Percentiles rank a stretch among this genome's conserved stretches.
These are phyloP conservation scores for Leccinum subrobustum DNA, from an alignment of 1,284 basidiomycete species.

Conservation along the genomic window DNA sequence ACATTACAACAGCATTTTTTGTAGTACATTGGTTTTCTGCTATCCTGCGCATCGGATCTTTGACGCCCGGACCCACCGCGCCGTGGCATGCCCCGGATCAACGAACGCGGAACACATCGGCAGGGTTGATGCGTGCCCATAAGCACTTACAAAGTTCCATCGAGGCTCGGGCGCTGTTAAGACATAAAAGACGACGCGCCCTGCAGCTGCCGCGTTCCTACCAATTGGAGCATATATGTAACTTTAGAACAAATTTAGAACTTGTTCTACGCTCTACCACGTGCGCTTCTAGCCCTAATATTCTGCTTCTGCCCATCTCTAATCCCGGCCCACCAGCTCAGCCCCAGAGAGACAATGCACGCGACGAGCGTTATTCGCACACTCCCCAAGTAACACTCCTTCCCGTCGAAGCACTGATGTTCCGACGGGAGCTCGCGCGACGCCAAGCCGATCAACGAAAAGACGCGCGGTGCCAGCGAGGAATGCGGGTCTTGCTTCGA, in stretches of 20 bases:
- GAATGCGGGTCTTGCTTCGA: slow-evolving; percentile 9
- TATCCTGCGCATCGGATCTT: too few species aligned
- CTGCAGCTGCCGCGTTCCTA: background rate
- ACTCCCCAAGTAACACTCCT: slow-evolving; percentile 46
- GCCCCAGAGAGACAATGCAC: slow-evolving; percentile 42
- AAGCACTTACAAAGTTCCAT: too few species aligned
- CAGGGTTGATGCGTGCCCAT: too few species aligned
- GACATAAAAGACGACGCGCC: too few species aligned
- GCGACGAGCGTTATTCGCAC: slow-evolving; percentile 45
- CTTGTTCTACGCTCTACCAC: background rate
- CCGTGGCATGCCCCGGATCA: too few species aligned
- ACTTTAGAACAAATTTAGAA: background rate
- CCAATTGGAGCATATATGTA: background rate
- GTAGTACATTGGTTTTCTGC: too few species aligned
- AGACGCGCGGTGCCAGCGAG: background rate
- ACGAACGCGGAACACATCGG: too few species aligned
- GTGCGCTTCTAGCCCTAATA: background rate
- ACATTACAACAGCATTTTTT: too few species aligned
- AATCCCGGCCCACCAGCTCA: slow-evolving; percentile 44
- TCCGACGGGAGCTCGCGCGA: slow-evolving; percentile 32
- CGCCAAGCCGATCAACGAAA: background rate
- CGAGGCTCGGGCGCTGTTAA: too few species aligned
- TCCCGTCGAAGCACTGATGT: slow-evolving; percentile 46
- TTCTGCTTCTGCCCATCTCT: slow-evolving; percentile 34
- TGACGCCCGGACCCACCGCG: too few species aligned